These are phyloP conservation scores for Claviceps digitariae DNA, from an alignment of 2,329 filamentous ascomycete genomes.

Conservation along the genomic window DNA sequence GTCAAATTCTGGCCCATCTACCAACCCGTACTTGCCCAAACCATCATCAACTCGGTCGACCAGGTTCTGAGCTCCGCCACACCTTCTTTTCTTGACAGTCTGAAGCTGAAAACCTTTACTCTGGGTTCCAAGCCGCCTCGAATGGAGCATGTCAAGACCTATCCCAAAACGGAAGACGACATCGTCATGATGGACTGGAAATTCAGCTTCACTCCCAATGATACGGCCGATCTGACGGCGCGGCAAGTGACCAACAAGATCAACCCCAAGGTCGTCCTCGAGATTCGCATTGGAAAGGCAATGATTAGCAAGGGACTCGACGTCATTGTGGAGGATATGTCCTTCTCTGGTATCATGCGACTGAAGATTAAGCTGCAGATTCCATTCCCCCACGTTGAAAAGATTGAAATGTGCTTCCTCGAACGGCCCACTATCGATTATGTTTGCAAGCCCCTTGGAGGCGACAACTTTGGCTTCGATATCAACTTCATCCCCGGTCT, in stretches of 20 bases:
- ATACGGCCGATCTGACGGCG: slow-evolving; percentile 79
- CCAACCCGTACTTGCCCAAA: slow-evolving; percentile 81
- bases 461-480: slow-evolving; percentile 90
- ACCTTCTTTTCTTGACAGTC: slow-evolving; percentile 80
- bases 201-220: slow-evolving; percentile 97
- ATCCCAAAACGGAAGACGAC: slow-evolving; percentile 90
- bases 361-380: slow-evolving; percentile 97
- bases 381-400: slow-evolving; percentile 88
- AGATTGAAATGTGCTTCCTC: slow-evolving; percentile 88
- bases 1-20: slow-evolving; percentile 99
- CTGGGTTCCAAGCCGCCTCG: slow-evolving; percentile 90
- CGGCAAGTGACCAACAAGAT: slow-evolving; percentile 89
- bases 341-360: slow-evolving; percentile 89
- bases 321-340: slow-evolving; percentile 96
- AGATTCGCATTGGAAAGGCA: slow-evolving; percentile 88
- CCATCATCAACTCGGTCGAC: slow-evolving; percentile 86
- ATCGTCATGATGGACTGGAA: slow-evolving; percentile 99
- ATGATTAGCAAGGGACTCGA: slow-evolving; percentile 95
- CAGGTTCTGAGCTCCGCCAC: slow-evolving; percentile 90
- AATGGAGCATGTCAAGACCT: slow-evolving; percentile 96
- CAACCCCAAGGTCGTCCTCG: slow-evolving; percentile 91
- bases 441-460: slow-evolving; percentile 92
- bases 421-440: slow-evolving; percentile 86
- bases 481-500: slow-evolving; percentile 98
- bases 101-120: slow-evolving; percentile 87